A percentile compares a stretch with the other conserved stretches of the same genome.
These are phyloP conservation scores for Spongispora temasekensis DNA, from an alignment of 1,284 basidiomycete species.

Conservation along the genomic window DNA sequence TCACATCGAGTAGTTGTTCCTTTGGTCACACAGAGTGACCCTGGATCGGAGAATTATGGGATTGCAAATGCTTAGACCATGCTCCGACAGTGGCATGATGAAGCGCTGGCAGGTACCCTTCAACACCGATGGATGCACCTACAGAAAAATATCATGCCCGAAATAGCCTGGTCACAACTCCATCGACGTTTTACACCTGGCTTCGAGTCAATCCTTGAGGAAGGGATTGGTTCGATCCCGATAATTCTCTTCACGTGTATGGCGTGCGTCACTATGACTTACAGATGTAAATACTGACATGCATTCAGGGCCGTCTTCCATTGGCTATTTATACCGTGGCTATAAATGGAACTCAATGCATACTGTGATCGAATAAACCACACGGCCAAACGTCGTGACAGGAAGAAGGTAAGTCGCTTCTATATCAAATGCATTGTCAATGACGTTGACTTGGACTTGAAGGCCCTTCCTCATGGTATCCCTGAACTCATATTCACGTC, in stretches of 20 bases:
- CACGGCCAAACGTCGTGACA: slow-evolving; percentile 10
- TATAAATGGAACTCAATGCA: slow-evolving; percentile 24
- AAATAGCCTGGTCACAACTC: not conserved
- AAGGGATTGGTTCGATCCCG: not conserved
- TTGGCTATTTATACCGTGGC: slow-evolving; percentile 29
- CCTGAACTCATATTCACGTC: not conserved
- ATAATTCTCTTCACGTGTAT: not conserved
- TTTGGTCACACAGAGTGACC: slow-evolving; percentile 30
- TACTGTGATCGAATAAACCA: slow-evolving; percentile 21
- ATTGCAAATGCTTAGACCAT: slow-evolving; percentile 25
- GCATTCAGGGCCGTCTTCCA: slow-evolving; percentile 11
- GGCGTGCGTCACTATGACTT: not conserved
- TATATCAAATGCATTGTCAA: not conserved
- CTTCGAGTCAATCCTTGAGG: not conserved
- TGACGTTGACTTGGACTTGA: no score
- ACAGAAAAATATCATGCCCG: not conserved
- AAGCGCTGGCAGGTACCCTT: not conserved
- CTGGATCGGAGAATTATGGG: slow-evolving; percentile 28
- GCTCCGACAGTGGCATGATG: not conserved
- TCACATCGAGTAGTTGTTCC: slow-evolving; percentile 6
- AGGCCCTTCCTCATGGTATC: not conserved
- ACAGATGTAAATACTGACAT: not conserved
- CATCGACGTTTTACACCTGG: not conserved
- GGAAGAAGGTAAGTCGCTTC: slow-evolving; percentile 14
- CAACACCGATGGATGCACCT: not conserved